A percentile compares a stretch with the other conserved stretches of the same genome.
Conservation (phyloP, 192 early-diverging fungal species). For the Coemansia sp. region DNA sequence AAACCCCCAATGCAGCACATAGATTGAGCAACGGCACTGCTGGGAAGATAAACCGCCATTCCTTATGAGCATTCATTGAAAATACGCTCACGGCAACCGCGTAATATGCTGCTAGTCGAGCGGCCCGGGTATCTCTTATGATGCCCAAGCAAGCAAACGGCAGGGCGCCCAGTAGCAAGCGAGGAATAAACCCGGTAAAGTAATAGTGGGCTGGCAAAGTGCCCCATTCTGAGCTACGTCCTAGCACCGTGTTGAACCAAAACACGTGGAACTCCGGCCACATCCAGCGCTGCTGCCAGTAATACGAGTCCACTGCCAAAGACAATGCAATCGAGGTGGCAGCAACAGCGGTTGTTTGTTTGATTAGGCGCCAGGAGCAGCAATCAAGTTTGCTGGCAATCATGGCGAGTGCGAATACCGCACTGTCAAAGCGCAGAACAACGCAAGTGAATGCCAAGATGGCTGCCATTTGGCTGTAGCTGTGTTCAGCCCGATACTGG, state of each 20-base stretch:
- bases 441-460: slow-evolving; percentile 43
- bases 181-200: slow-evolving; percentile 68
- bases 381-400: slow-evolving; percentile 18
- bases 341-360: neutral
- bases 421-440: slow-evolving; percentile 63
- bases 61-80: slow-evolving; percentile 86
- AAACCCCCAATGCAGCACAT: slow-evolving; percentile 59
- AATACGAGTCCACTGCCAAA: slow-evolving; percentile 59
- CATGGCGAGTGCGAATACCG: slow-evolving; percentile 54
- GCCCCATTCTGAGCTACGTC: slow-evolving; percentile 50
- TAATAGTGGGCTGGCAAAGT: slow-evolving; percentile 69
- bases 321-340: slow-evolving; percentile 34
- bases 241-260: slow-evolving; percentile 60
- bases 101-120: slow-evolving; percentile 57
- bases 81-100: slow-evolving; percentile 62
- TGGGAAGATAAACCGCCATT: slow-evolving; percentile 92
- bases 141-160: slow-evolving; percentile 63
- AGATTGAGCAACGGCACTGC: slow-evolving; percentile 77
- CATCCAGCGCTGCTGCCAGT: slow-evolving; percentile 57
- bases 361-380: slow-evolving; percentile 19
- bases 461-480: slow-evolving; percentile 20
- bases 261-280: slow-evolving; percentile 69
- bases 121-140: slow-evolving; percentile 45
- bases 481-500: neutral
- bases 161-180: slow-evolving; percentile 66